phyloP scores from a whole-genome alignment of 1,284 basidiomycete species.

The Exobasidium cylindrosporum region DNA sequence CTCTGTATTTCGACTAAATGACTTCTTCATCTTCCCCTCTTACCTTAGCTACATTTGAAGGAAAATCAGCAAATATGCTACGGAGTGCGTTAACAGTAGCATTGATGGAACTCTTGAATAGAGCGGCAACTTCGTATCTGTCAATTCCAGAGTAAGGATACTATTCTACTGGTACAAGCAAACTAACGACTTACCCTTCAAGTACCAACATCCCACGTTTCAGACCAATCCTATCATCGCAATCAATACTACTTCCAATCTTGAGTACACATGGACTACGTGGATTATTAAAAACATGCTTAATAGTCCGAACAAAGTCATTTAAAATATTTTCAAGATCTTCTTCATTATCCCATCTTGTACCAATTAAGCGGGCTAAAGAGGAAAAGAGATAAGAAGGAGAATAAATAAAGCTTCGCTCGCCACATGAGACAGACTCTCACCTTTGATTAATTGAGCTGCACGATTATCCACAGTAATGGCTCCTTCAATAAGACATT shows the following conservation, averaged over 20 bases:
- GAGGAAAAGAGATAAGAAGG: background rate
- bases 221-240: slow-evolving; percentile 3
- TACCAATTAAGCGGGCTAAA: background rate
- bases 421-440: too few relatives aligned
- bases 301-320: slow-evolving; percentile 5
- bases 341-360: slow-evolving; percentile 5
- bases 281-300: slow-evolving; percentile 5
- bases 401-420: background rate
- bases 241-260: slow-evolving; percentile 3
- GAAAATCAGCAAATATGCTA: slow-evolving; percentile 3
- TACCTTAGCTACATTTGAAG: background rate
- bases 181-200: background rate
- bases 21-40: background rate
- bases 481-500: slow-evolving; percentile 3
- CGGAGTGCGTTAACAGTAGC: slow-evolving; percentile 1
- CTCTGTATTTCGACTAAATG: too few relatives aligned
- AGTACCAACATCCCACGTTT: slow-evolving; percentile 5
- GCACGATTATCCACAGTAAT: slow-evolving; percentile 5
- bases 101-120: slow-evolving; percentile 2
- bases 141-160: background rate
- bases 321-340: slow-evolving; percentile 7
- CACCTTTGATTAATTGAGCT: background rate
- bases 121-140: background rate
- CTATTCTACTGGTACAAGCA: background rate
- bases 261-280: background rate